phyloP scores from a whole-genome alignment of 1,284 basidiomycete species.

The Neonothopanus nambi region DNA sequence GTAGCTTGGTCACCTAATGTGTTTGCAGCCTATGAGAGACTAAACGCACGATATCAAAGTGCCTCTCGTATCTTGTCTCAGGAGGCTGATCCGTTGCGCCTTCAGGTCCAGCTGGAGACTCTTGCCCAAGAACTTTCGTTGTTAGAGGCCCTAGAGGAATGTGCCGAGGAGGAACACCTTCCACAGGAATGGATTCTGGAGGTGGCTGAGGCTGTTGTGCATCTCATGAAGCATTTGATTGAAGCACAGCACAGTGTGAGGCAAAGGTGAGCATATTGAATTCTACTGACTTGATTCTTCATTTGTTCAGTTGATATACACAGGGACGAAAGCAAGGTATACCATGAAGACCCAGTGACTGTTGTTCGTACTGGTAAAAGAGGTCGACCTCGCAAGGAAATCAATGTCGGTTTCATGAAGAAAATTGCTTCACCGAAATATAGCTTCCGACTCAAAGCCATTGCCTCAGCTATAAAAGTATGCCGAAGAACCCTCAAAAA shows the following conservation, averaged over 20 bases:
- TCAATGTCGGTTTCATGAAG: conserved; percentile 1
- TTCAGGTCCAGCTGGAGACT: conserved; percentile 2
- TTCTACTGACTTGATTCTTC: too few species aligned
- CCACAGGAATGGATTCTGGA: conserved; percentile 11
- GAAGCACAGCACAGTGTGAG: neutral
- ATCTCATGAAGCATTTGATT: neutral
- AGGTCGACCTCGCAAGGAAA: conserved; percentile 7
- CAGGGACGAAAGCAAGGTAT: conserved; percentile 5
- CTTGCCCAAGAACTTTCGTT: conserved; percentile 3
- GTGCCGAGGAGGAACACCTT: conserved; percentile 10
- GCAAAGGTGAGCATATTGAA: neutral
- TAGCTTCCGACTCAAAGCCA: neutral
- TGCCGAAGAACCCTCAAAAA: neutral
- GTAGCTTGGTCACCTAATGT: conserved; percentile 7
- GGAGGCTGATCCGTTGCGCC: conserved; percentile 11
- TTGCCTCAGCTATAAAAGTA: neutral
- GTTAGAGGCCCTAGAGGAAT: conserved; percentile 11
- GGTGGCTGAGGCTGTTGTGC: conserved; percentile 8
- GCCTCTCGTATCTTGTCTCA: conserved; percentile 8
- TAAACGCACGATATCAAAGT: neutral
- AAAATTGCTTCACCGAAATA: conserved; percentile 8
- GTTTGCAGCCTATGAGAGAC: neutral
- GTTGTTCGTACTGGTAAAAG: conserved; percentile 8
- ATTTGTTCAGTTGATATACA: neutral
- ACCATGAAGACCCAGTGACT: conserved; percentile 9